Evolutionary conservation across 495 filamentous ascomycete genomes (phyloP).

Genomic region (Clavariopsis aquatica): DNA sequence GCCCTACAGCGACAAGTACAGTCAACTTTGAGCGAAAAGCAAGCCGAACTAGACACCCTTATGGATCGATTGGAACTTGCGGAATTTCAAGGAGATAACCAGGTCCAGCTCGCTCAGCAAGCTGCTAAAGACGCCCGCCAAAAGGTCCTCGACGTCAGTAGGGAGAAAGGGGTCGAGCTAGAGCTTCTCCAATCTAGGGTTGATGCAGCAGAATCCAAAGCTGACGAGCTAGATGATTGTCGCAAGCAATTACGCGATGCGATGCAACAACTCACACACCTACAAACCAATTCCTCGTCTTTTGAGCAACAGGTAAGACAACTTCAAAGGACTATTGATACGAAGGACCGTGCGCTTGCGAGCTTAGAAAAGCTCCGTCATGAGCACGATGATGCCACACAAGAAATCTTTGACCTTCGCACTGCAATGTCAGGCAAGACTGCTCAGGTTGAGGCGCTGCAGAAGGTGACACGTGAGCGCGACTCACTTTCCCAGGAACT

Average conservation of each 20-base stretch:
- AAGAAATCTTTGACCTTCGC: neutral
- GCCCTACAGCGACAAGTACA: constrained; percentile 36
- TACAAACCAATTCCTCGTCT: constrained; percentile 13
- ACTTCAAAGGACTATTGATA: constrained; percentile 19
- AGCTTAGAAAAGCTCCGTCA: constrained; percentile 34
- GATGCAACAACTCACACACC: constrained; percentile 24
- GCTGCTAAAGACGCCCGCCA: constrained; percentile 38
- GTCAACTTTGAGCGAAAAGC: constrained; percentile 28
- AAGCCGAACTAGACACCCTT: constrained; percentile 36
- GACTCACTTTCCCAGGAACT: constrained; percentile 2
- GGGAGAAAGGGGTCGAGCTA: constrained; percentile 39
- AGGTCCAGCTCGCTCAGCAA: constrained; percentile 41
- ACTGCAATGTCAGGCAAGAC: neutral
- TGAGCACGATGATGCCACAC: constrained; percentile 7
- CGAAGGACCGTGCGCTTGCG: constrained; percentile 39
- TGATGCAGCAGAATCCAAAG: constrained; percentile 30
- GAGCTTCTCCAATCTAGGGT: constrained; percentile 35
- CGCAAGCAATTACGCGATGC: constrained; percentile 28
- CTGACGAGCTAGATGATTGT: constrained; percentile 36
- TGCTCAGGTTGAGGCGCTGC: constrained; percentile 1
- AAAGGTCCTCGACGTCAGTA: constrained; percentile 34
- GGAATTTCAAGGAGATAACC: constrained; percentile 40
- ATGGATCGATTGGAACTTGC: constrained; percentile 36
- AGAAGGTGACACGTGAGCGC: constrained; percentile 1
- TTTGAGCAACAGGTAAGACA: constrained; percentile 36